These are phyloP conservation scores for Coemansia sp. DNA, from an alignment of 192 early-diverging fungal species.

Conservation along the genomic window DNA sequence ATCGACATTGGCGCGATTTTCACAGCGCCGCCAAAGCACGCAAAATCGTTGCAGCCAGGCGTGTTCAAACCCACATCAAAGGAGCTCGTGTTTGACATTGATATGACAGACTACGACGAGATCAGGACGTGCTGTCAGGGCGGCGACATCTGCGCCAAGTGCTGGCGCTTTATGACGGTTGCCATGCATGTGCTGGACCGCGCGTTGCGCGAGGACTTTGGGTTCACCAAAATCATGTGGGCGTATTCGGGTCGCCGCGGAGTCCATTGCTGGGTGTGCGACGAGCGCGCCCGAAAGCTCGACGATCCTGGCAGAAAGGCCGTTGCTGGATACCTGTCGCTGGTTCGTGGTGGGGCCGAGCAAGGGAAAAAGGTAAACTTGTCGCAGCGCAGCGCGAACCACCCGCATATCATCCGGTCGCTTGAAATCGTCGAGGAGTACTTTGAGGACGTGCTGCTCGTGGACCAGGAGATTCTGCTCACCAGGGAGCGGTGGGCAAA, in stretches of 20 bases:
- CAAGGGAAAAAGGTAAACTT: constrained; percentile 71
- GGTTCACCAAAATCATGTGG: constrained; percentile 90
- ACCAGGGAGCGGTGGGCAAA: constrained; percentile 67
- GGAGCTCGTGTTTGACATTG: constrained; percentile 98
- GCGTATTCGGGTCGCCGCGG: constrained; percentile 95
- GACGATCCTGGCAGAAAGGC: constrained; percentile 74
- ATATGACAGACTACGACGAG: constrained; percentile 99
- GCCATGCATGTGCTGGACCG: constrained; percentile 84
- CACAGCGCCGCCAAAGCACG: constrained; percentile 78
- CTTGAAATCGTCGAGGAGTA: constrained; percentile 63
- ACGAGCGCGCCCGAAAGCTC: constrained; percentile 78
- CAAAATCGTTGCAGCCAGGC: constrained; percentile 65
- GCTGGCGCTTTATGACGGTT: constrained; percentile 93
- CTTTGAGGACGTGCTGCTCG: constrained; percentile 70
- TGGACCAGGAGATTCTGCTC: constrained; percentile 69
- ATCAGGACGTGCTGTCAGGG: constrained; percentile 92
- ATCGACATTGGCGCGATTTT: constrained; percentile 98
- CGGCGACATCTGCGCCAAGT: constrained; percentile 81
- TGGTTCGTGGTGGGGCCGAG: constrained; percentile 76
- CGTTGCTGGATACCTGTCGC: constrained; percentile 78
- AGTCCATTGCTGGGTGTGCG: constrained; percentile 97
- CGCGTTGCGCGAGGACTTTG: constrained; percentile 87
- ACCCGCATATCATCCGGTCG: constrained; percentile 63
- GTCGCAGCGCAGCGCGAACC: constrained; percentile 51
- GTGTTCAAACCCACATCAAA: constrained; percentile 77